These are phyloP conservation scores for Beauveria sp. DNA, from an alignment of 2,329 filamentous ascomycete species.

Conservation along the genomic window DNA sequence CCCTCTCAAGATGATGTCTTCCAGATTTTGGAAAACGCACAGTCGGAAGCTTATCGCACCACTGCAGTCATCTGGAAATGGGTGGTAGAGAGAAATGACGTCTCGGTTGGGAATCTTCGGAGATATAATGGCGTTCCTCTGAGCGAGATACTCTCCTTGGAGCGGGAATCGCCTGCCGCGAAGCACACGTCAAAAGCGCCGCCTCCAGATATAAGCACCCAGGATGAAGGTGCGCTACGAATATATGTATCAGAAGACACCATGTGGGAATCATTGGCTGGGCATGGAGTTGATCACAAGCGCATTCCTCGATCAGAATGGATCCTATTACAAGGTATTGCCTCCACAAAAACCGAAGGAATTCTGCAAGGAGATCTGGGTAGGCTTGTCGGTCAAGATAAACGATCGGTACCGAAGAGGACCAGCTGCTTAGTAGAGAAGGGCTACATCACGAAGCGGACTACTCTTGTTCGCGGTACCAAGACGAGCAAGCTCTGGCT, in stretches of 20 bases:
- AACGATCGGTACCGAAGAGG: constrained; percentile 54
- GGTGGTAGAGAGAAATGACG: constrained; percentile 26
- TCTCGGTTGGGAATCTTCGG: constrained; percentile 27
- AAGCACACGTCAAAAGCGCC: too few species aligned
- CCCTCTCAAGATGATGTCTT: constrained; percentile 15
- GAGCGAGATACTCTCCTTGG: constrained; percentile 21
- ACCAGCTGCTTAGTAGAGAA: constrained; percentile 52
- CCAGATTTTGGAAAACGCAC: constrained; percentile 11
- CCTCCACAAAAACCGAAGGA: constrained; percentile 43
- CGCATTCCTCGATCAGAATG: constrained; percentile 52
- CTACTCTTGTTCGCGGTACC: constrained; percentile 48
- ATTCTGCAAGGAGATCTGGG: constrained; percentile 55
- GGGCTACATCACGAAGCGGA: constrained; percentile 55
- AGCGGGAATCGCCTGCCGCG: not conserved
- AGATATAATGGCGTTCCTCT: constrained; percentile 33
- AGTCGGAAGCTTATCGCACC: constrained; percentile 18
- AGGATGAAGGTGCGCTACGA: constrained; percentile 14
- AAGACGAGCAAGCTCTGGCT: constrained; percentile 59
- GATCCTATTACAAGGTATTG: constrained; percentile 50
- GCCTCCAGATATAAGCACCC: not conserved
- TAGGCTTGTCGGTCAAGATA: constrained; percentile 52
- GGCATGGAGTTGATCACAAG: constrained; percentile 52
- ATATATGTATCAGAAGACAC: constrained; percentile 47
- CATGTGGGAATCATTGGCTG: constrained; percentile 52
- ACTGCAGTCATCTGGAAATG: constrained; percentile 29